Conservation (phyloP, 495 filamentous ascomycete species). For the Tetracladium setigerum region DNA sequence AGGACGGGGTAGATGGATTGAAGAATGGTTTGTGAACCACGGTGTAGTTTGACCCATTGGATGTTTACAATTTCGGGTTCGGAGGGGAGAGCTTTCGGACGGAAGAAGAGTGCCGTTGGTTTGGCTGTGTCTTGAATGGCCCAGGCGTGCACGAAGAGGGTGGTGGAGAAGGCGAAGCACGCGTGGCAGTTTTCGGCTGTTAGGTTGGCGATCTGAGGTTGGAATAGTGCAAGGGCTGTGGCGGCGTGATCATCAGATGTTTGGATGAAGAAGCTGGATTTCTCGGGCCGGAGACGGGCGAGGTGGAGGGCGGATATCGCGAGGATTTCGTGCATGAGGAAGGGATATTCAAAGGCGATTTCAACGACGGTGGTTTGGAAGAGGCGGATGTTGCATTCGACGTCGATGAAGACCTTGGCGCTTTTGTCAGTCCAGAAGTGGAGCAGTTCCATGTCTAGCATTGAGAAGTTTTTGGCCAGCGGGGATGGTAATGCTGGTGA, state of each 20-base stretch:
- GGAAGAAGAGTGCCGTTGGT: constrained; percentile 16
- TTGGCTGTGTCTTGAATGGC: constrained; percentile 9
- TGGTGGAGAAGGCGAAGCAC: constrained; percentile 14
- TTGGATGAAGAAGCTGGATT: constrained; percentile 16
- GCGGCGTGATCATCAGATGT: constrained; percentile 9
- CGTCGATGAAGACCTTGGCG: constrained; percentile 31
- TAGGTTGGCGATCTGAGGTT: constrained; percentile 14
- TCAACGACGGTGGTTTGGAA: constrained; percentile 35
- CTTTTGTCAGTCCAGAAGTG: constrained; percentile 40
- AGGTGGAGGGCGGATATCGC: constrained; percentile 45
- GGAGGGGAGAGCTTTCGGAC: neutral
- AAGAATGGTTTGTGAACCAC: constrained; percentile 9
- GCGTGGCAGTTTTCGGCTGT: constrained; percentile 11
- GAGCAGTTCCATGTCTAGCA: constrained; percentile 41
- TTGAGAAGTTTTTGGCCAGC: constrained; percentile 28
- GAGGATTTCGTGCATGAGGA: constrained; percentile 38
- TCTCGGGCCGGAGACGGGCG: constrained; percentile 27
- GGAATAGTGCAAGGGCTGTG: constrained; percentile 10
- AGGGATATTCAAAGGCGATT: constrained; percentile 22
- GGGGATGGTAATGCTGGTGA: neutral
- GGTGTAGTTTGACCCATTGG: constrained; percentile 15
- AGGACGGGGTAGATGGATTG: neutral
- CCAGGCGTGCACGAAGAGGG: constrained; percentile 8
- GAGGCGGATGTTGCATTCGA: constrained; percentile 32
- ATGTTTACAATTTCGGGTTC: neutral